Evolutionary conservation across 306 rosid genomes (phyloP).

Genomic region (Bauhinia variegata): DNA sequence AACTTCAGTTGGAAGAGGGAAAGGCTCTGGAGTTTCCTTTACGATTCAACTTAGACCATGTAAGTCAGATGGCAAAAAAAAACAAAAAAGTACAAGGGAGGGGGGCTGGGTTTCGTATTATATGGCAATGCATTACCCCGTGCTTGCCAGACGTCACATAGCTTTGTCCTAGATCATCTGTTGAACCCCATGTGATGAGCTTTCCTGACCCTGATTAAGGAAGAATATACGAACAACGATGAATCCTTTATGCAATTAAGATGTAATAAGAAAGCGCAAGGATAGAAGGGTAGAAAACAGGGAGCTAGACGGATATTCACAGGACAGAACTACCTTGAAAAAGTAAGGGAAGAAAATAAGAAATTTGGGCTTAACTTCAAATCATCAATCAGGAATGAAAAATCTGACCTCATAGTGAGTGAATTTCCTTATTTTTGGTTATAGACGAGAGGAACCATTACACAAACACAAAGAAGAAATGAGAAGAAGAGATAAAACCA

Average conservation of each 20-base stretch:
- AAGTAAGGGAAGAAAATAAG: background rate
- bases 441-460: background rate
- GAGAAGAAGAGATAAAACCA: background rate
- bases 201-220: slow-evolving; percentile 70
- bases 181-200: slow-evolving; percentile 96
- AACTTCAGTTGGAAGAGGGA: slow-evolving; percentile 80
- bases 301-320: slow-evolving; percentile 10
- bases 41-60: slow-evolving; percentile 42
- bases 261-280: background rate
- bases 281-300: background rate
- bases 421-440: slow-evolving; percentile 5
- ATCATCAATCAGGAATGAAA: background rate
- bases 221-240: slow-evolving; percentile 7
- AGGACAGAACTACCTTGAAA: slow-evolving; percentile 8
- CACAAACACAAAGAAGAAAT: background rate
- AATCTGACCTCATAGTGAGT: background rate
- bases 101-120: background rate
- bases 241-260: slow-evolving; percentile 14
- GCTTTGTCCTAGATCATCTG: slow-evolving; percentile 97
- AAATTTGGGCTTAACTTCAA: background rate
- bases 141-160: slow-evolving; percentile 95
- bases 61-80: slow-evolving; percentile 33
- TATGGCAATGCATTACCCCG: slow-evolving; percentile 61
- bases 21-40: slow-evolving; percentile 91
- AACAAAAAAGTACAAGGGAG: background rate